Evolutionary conservation across 352 stramenopile species (phyloP).

Genomic region (Phytophthora pseudosyringae): DNA sequence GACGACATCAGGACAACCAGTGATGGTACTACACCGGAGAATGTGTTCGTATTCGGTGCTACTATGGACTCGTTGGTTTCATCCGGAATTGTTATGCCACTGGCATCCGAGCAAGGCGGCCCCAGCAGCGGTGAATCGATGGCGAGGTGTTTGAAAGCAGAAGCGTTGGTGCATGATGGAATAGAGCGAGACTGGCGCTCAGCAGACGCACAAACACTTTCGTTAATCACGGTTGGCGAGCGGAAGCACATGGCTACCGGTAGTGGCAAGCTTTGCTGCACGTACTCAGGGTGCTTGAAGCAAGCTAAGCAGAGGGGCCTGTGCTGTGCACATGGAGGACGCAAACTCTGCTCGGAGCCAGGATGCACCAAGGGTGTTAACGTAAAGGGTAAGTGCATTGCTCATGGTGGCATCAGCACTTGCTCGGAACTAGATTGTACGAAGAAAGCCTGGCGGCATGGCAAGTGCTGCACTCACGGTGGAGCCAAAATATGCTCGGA

Average conservation of each 20-base stretch:
- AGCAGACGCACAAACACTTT: neutral
- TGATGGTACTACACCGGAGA: neutral
- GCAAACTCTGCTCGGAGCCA: neutral
- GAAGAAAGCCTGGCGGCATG: neutral
- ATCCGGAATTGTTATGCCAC: neutral
- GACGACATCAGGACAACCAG: too few species aligned
- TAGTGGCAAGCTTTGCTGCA: conserved; percentile 2
- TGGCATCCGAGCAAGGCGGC: neutral
- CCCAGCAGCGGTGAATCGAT: neutral
- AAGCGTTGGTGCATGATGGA: neutral
- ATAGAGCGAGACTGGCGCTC: neutral
- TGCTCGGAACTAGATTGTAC: neutral
- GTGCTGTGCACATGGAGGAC: neutral
- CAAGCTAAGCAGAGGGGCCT: neutral
- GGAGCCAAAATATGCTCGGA: neutral
- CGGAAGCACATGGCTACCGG: neutral
- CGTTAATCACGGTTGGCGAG: neutral
- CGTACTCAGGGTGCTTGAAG: neutral
- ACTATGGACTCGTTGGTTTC: neutral
- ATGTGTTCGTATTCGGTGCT: neutral
- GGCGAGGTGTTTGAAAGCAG: neutral
- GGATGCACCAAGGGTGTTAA: neutral
- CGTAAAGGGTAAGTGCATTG: neutral
- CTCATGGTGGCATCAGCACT: neutral
- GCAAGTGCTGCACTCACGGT: neutral